Evolutionary conservation across 495 filamentous ascomycete genomes (phyloP), one percentile per base, ranked within the genome.

Genomic region (Penicillium paradoxum): DNA sequence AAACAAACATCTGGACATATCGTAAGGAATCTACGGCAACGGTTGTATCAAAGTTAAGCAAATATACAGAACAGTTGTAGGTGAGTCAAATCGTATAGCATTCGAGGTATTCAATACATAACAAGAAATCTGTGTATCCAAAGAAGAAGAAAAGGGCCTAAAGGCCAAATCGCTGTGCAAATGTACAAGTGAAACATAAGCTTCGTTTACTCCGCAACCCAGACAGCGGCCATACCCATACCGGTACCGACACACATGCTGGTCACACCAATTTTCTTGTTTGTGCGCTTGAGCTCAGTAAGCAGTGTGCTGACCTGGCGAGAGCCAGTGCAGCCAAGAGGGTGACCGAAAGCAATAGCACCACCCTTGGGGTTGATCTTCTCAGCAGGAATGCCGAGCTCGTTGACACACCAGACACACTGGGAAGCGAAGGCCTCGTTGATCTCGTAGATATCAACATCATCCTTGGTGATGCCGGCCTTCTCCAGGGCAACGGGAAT

Each of bases 281-380:
- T 82, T 29, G 77, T 91, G 58, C 93, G 77, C 75, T 80, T 83
- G 52, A 98, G 72, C 80, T 97, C 95, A 52, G 84, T 91, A 54
- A 98, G 73, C 56, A 98, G 70, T 7, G 93, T 98, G 64, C 86
- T 87, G 36, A 98, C 87, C 79, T 97, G 95, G 58, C 93, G 79
- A 10, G 93, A 88, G 30, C 93, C 93, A 0, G 93, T 98, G 70
- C 89, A 95, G 32, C 93, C 93, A 17, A 98, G 79, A 6, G 93
- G 93, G 78, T 98, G 93, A 6, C 93, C 93, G 62, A 97, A 97
- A n/a, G 93, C 93, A 67, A 98, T 98, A 24, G 95, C 95, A 49
- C 93, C 91, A 48, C 93, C 93, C 79, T 96, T 96, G 37, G 92
- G 93, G 77, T 98, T 98, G 60, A 97, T 81, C 80, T 96, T 95